Conservation (phyloP, 306 rosid species). For the Spatholobus suberectus region DNA sequence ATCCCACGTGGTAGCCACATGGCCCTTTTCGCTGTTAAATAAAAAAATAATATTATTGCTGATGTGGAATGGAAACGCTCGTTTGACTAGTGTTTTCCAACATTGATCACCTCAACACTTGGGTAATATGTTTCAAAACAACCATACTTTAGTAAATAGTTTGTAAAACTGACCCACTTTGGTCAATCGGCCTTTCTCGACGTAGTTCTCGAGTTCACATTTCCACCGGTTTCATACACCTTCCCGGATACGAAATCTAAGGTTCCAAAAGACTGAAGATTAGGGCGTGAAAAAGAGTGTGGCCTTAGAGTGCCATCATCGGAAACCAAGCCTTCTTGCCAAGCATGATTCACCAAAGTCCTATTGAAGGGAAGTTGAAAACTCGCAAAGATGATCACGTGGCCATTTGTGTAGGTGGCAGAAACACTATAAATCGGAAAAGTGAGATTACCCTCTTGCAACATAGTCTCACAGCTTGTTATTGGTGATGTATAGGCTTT, state of each 20-base stretch:
- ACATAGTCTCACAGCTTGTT: background rate
- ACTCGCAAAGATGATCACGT: slow-evolving; percentile 32
- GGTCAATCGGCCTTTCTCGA: no score
- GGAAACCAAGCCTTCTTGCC: slow-evolving; percentile 48
- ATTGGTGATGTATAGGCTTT: slow-evolving; percentile 34
- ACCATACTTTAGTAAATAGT: no score
- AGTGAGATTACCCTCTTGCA: slow-evolving; percentile 34
- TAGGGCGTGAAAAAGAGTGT: slow-evolving; percentile 18
- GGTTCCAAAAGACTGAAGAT: slow-evolving; percentile 38
- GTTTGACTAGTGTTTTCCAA: no score
- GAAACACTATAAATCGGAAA: slow-evolving; percentile 40
- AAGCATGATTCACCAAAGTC: slow-evolving; percentile 27
- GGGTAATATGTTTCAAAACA: no score
- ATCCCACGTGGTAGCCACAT: no score
- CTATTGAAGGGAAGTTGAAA: slow-evolving; percentile 32
- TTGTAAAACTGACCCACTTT: no score
- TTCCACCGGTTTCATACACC: background rate
- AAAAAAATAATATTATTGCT: no score
- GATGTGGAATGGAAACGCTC: no score
- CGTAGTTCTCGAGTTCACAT: background rate
- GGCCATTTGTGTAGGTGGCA: background rate
- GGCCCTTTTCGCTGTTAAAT: no score
- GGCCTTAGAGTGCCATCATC: slow-evolving; percentile 7
- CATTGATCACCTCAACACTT: no score
- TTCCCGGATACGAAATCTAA: slow-evolving; percentile 36